Percentiles rank a stretch among this genome's conserved stretches.
These are phyloP conservation scores for Pneumocystis carinii DNA, from an alignment of 1,139 yeast species.

Conservation along the genomic window DNA sequence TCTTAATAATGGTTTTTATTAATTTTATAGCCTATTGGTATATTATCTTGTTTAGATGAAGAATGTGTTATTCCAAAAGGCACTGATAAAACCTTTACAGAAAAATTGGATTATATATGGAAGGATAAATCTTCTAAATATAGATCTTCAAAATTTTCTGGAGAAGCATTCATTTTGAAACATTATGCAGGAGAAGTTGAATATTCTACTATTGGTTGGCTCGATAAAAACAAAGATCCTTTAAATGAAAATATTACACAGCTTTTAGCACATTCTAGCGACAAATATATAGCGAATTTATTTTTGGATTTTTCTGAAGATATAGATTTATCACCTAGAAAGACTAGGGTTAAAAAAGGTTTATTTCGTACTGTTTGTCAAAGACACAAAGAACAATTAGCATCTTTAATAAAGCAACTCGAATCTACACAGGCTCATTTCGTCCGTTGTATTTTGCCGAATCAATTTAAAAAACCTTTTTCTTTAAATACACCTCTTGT, in stretches of 20 bases:
- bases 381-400: slow-evolving; percentile 58
- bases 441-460: slow-evolving; percentile 90
- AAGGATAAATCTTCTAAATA: slow-evolving; percentile 45
- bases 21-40: slow-evolving; percentile 48
- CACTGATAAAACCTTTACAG: slow-evolving; percentile 67
- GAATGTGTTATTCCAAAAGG: slow-evolving; percentile 93
- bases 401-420: slow-evolving; percentile 55
- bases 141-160: slow-evolving; percentile 43
- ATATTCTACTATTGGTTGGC: slow-evolving; percentile 82
- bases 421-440: slow-evolving; percentile 85
- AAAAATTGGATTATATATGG: slow-evolving; percentile 57
- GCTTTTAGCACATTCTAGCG: slow-evolving; percentile 41
- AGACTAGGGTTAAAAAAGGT: slow-evolving; percentile 26
- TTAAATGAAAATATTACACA: slow-evolving; percentile 59
- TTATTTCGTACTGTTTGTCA: slow-evolving; percentile 71
- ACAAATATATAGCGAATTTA: slow-evolving; percentile 35
- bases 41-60: slow-evolving; percentile 81
- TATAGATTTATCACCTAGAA: slow-evolving; percentile 10
- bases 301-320: slow-evolving; percentile 26
- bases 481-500: slow-evolving; percentile 64
- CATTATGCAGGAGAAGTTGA: slow-evolving; percentile 96
- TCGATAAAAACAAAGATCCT: slow-evolving; percentile 90
- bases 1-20: neutral
- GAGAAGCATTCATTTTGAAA: slow-evolving; percentile 49
- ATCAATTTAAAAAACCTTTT: slow-evolving; percentile 55